Conservation (phyloP, 495 filamentous ascomycete genomes). For the Penicillium silybi region DNA sequence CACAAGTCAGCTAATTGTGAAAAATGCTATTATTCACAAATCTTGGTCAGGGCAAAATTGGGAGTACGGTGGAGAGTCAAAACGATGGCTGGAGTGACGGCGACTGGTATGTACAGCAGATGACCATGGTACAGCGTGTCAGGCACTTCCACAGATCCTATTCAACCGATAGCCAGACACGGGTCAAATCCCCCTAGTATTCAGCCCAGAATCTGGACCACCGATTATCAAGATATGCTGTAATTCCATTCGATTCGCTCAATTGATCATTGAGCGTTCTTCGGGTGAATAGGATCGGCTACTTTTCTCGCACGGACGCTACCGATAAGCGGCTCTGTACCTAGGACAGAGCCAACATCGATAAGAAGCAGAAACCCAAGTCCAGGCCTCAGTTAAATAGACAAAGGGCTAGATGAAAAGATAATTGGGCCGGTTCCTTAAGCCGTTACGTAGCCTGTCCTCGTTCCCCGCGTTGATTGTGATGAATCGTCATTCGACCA, state of each 20-base stretch:
- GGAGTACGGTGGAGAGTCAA: neutral
- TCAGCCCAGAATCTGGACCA: neutral
- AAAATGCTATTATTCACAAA: neutral
- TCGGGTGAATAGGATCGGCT: neutral
- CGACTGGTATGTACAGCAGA: neutral
- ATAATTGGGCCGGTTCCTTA: neutral
- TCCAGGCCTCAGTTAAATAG: neutral
- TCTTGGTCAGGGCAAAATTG: neutral
- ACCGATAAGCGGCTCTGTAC: neutral
- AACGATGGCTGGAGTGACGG: neutral
- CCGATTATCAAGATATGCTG: neutral
- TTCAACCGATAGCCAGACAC: neutral
- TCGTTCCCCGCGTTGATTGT: slow-evolving; percentile 3
- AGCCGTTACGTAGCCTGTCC: neutral
- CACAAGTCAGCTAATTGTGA: neutral
- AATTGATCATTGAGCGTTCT: neutral
- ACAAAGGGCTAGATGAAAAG: neutral
- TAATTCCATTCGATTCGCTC: neutral
- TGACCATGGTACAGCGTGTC: neutral
- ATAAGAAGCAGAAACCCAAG: neutral
- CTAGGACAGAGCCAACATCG: neutral
- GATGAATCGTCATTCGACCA: neutral
- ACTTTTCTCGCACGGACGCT: neutral
- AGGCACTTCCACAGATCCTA: neutral
- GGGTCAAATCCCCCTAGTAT: neutral